phyloP scores from a whole-genome alignment of 805 yeast species.

The Ogataea henricii region DNA sequence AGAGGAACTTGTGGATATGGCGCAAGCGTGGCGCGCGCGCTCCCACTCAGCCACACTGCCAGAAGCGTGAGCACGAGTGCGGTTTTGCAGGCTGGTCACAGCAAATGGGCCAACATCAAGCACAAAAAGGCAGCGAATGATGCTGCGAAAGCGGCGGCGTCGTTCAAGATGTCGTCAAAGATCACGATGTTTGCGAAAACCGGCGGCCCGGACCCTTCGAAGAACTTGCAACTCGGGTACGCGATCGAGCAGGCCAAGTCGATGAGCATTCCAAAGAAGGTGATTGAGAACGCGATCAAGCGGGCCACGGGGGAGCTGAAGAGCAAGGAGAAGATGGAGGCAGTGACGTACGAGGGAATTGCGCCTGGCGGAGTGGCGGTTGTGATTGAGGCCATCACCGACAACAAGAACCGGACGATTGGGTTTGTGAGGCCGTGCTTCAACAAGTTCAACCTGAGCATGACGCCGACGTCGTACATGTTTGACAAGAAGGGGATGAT shows the following conservation, averaged over 20 bases:
- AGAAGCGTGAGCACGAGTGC: not conserved
- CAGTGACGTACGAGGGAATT: constrained; percentile 79
- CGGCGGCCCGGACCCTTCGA: constrained; percentile 67
- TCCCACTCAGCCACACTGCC: no score
- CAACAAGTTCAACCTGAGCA: constrained; percentile 58
- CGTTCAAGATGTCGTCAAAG: constrained; percentile 69
- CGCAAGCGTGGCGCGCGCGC: no score
- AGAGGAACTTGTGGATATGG: not conserved
- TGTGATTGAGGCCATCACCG: constrained; percentile 84
- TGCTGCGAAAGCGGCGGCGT: constrained; percentile 67
- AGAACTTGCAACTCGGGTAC: constrained; percentile 62
- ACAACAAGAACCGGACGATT: constrained; percentile 81
- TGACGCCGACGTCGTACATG: constrained; percentile 77
- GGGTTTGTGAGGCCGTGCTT: constrained; percentile 75
- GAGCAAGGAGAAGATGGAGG: constrained; percentile 46
- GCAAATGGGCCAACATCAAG: constrained; percentile 93
- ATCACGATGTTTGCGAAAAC: constrained; percentile 75
- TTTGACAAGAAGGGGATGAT: constrained; percentile 81
- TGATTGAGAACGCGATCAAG: constrained; percentile 83
- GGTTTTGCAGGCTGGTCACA: constrained; percentile 67
- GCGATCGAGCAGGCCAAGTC: constrained; percentile 78
- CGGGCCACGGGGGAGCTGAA: constrained; percentile 74
- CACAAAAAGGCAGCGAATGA: constrained; percentile 95
- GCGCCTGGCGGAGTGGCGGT: constrained; percentile 93
- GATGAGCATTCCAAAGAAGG: constrained; percentile 76